Base-by-base conservation (phyloP, 169 alveolate species). In the Amoebophrya sp. region DNA sequence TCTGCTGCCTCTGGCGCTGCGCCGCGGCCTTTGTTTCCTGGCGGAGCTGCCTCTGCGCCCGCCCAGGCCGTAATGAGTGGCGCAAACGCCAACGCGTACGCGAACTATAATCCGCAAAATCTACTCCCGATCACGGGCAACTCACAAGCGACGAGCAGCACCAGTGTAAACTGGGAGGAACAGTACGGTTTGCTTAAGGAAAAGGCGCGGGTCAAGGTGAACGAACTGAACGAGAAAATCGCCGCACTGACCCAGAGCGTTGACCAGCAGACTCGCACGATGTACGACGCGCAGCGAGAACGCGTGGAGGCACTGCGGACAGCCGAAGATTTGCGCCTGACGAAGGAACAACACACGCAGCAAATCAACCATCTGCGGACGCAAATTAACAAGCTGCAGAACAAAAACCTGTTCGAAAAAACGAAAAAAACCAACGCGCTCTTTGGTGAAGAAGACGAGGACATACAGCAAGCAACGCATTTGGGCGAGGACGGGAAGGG, bases 201-300 rank as follows among this genome's bases (percentile, higher is more conserved):
- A 66, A 66, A 66, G 32, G 83, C 83, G 83, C 1, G 83, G 83
- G 83, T 66, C 32, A 66, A 66, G 32, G 83, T 66, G 83, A 66
- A 66, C 83, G 83, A 66, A 25, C 35, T 66, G 35, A 66, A 66
- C 83, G 83, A 66, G 83, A 66, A 66, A 25, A 25, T 66, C 18
- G 38, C 29, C 7, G 1, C 12, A 1, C 83, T 66, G 83, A 66
- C 29, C 12, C 35, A 7, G 32, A 66, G 35, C 10, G 7, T 66
- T 3, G 38, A 66, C 7, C 39, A 66, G 83, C 83, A 66, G 35
- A n/a, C 2, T 25, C 2, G 38, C 0, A 18, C 29, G 18, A 25
- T n/a, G 35, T 18, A 18, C 39, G 83, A 18, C 29, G 83, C 83
- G 18, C 83, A 66, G 83, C 83, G 83, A 2, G 83, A 66, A n/a